Evolutionary conservation across 305 asterid species (phyloP), one percentile per base, ranked within the genome.

Genomic region (Rubia peregrina): DNA sequence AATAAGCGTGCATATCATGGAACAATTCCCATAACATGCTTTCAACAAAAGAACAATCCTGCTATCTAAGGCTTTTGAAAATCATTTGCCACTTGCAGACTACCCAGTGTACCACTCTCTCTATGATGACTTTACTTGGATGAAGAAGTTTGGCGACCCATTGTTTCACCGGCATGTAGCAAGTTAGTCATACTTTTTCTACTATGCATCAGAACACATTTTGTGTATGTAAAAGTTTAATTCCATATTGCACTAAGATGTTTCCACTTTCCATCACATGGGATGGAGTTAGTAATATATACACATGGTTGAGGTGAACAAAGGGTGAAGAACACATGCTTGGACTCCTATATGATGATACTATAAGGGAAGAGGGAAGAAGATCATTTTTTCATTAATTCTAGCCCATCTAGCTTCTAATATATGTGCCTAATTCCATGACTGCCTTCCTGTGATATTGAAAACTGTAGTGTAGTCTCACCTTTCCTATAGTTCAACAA

Each of bases 91-190:
- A 16, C 60, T 72, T 82, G 81, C 87, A 90, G 97, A 71, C 65
- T 92, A 88, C 80, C 97, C 97, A 0, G 95, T 90, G 60, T 90
- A 88, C 78, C 98, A 92, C 80, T 92, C 95, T 9, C 83, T 88
- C 88, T 92, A 90, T 49, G 97, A 88, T 80, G 97, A 92, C 70
- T 90, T 87, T 21, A 67, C 73, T 67, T 92, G 97, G 98, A 90
- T 90, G 98, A 86, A 77, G 80, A 90, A 85, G 81, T 92, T 87
- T 76, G 98, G 97, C 19, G 98, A 92, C 71, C 98, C 97, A 5
- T 74, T 76, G 88, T 90, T 90, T 77, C 91, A 73, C 69, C 90
- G 95, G 82, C 92, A 90, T 73, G 87, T 79, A 49, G 96, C 98
- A 92, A 90, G 96, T 90, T 56, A 68, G 82, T 77, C 74, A 5